Percentiles rank a stretch among this genome's conserved stretches.
These are phyloP conservation scores for Physcomitrium patens DNA, from an alignment of 225 moss, liverwort and hornwort genomes.

Conservation along the genomic window DNA sequence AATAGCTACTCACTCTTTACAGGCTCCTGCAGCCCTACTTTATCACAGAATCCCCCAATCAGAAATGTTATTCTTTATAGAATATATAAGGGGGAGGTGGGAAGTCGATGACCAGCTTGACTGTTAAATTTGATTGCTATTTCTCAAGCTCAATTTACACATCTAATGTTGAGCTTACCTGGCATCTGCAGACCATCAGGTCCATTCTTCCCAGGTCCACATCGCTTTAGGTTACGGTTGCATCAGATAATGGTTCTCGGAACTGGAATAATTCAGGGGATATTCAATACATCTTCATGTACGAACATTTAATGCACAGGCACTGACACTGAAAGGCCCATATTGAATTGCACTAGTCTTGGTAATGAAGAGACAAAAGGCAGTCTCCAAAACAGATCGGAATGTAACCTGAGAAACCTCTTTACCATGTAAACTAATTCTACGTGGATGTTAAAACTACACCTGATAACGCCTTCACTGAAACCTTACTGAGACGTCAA, in stretches of 20 bases:
- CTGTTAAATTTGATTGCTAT: no score
- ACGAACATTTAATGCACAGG: neutral
- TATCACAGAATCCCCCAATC: neutral
- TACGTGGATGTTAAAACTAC: neutral
- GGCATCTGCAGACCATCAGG: neutral
- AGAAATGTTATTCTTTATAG: neutral
- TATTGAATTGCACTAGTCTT: neutral
- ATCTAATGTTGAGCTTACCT: constrained; percentile 13
- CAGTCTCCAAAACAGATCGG: neutral
- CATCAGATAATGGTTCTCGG: neutral
- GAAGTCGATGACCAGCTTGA: neutral
- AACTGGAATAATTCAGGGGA: neutral
- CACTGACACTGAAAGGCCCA: neutral
- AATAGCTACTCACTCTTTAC: neutral
- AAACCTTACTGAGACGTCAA: neutral
- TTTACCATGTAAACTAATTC: neutral
- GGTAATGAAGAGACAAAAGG: neutral
- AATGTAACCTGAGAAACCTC: neutral
- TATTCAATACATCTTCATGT: neutral
- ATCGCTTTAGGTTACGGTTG: neutral
- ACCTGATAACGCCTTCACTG: neutral
- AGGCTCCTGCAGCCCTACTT: constrained; percentile 20
- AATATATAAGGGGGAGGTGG: neutral
- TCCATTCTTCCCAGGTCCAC: neutral
- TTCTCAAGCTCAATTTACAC: neutral